Evolutionary conservation across 2,329 filamentous ascomycete genomes (phyloP), one percentile per base, ranked within the genome.

Genomic region (Esteya vermicola): DNA sequence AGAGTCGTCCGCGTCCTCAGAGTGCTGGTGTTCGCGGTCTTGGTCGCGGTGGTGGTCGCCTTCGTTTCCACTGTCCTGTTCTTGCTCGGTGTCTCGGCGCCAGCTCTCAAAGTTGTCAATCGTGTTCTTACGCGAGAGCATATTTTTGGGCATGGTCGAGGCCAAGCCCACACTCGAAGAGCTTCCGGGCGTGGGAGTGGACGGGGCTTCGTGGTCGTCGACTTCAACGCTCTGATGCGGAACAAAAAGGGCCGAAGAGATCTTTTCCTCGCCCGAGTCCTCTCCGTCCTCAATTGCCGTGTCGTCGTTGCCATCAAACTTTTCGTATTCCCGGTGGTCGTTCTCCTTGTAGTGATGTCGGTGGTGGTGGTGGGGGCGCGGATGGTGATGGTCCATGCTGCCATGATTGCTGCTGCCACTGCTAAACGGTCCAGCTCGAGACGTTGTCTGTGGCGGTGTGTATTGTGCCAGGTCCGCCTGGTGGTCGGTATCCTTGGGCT

Each of bases 171-270:
- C n/a, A 6, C n/a, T 36, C 5, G 45, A 30, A 1, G 41, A 9
- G 22, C 22, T 38, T 16, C 39, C 36, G 6, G 34, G 26, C 9
- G 39, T 28, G 19, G 37, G 21, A 8, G 30, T 38, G 3, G 43
- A 38, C 14, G 32, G 52, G 19, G 53, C 45, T 39, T 58, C 50
- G 30, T 40, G 2, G 44, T 33, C 45, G 39, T 58, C 50, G 45
- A 59, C 55, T 38, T 67, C 65, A 31, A 66, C 57, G 33, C 68
- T 69, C 50, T 84, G 77, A 61, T 89, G 84, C 32, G 84, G 84
- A 36, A 86, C 68, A 54, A 91, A 91, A 31, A 86, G 68, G 20
- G 84, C 84, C 25, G 82, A 89, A n/a, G 81, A 85, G 46, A 91
- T 86, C 57, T 89, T 84, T 56, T 91, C 84, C 54, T 83, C 78